A percentile compares a stretch with the other conserved stretches of the same genome.
Evolutionary conservation across 176 grass and related monocot genomes (phyloP).

Genomic region (Cenchrus americanus): DNA sequence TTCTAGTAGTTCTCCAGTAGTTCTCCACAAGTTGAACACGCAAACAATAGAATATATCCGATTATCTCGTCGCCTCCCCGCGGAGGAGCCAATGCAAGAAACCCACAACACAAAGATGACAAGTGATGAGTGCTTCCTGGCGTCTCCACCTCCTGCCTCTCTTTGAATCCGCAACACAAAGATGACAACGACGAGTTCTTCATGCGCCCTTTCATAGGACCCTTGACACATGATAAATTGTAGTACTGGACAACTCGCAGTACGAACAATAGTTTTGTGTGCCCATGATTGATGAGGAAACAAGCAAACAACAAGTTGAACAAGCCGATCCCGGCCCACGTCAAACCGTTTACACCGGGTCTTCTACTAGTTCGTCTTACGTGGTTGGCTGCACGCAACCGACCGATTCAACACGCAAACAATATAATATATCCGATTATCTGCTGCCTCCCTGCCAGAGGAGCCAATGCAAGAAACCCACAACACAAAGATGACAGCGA

Average conservation of each 20-base stretch:
- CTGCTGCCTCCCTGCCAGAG: not conserved
- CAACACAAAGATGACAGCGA: not conserved
- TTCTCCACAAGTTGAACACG: too few relatives aligned
- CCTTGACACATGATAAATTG: too few relatives aligned
- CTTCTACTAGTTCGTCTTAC: not conserved
- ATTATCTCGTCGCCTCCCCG: not conserved
- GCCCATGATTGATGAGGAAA: not conserved
- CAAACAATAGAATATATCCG: not conserved
- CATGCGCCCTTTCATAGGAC: too few relatives aligned
- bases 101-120: not conserved
- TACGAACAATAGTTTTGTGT: not conserved
- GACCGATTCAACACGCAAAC: not conserved
- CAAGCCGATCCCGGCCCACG: not conserved
- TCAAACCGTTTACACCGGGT: not conserved
- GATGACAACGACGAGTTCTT: not conserved
- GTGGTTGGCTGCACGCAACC: not conserved
- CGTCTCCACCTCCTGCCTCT: not conserved
- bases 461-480: not conserved
- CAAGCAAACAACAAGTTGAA: not conserved
- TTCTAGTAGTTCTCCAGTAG: too few relatives aligned
- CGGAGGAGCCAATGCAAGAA: not conserved
- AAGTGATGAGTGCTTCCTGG: not conserved
- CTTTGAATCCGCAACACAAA: not conserved
- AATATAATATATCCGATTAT: not conserved
- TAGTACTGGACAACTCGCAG: not conserved